Evolutionary conservation across 139 green algal species (phyloP).

Genomic region (Volvox reticuliferus): DNA sequence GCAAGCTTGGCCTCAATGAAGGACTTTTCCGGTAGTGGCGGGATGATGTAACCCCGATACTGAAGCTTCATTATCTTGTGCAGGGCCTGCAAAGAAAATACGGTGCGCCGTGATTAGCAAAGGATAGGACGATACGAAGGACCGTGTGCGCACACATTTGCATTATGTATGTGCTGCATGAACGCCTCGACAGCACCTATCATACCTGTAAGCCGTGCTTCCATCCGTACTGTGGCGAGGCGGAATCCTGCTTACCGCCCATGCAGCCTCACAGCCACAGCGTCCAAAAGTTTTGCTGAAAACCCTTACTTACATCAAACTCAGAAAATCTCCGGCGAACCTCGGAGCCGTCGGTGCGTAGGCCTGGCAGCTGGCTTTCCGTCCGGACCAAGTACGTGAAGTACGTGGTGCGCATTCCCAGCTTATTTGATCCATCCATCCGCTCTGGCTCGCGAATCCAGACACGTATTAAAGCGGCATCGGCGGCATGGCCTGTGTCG

Average conservation of each 20-base stretch:
- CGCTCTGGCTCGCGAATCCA: slow-evolving; percentile 39
- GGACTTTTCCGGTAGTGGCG: slow-evolving; percentile 92
- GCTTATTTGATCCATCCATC: slow-evolving; percentile 31
- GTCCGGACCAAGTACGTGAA: slow-evolving; percentile 55
- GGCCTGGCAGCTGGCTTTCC: slow-evolving; percentile 51
- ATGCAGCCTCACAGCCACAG: too few species aligned
- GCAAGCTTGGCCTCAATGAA: slow-evolving; percentile 77
- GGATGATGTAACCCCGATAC: slow-evolving; percentile 92
- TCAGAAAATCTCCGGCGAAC: slow-evolving; percentile 87
- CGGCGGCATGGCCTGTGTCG: not conserved
- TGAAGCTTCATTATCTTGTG: slow-evolving; percentile 78
- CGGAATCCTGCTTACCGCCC: too few species aligned
- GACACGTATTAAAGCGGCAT: slow-evolving; percentile 7
- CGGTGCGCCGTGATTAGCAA: not conserved
- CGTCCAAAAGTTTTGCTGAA: too few species aligned
- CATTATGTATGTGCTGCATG: too few species aligned
- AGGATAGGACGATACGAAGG: too few species aligned
- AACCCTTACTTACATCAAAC: slow-evolving; percentile 79
- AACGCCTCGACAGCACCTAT: too few species aligned
- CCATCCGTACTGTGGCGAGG: too few species aligned
- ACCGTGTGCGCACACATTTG: too few species aligned
- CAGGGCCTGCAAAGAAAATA: slow-evolving; percentile 61
- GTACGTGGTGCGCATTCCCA: slow-evolving; percentile 43
- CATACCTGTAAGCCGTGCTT: too few species aligned
- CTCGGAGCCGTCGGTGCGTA: slow-evolving; percentile 49